These are phyloP conservation scores for Fusarium nematophilum DNA, from an alignment of 2,329 filamentous ascomycete genomes.

Conservation along the genomic window DNA sequence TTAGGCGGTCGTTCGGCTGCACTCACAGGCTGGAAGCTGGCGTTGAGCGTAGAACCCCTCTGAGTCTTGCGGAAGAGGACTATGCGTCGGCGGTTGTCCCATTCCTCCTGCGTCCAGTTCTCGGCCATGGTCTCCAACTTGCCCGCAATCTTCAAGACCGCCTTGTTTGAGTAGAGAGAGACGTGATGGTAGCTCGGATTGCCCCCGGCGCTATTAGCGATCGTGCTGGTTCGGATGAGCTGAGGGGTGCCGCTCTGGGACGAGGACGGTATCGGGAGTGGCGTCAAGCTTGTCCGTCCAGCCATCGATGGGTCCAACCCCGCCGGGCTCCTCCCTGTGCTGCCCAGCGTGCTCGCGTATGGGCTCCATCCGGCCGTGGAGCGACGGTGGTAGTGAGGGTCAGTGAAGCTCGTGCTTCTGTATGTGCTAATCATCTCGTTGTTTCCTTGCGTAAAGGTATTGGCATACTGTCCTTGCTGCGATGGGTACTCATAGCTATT, in stretches of 20 bases:
- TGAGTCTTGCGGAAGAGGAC: constrained; percentile 90
- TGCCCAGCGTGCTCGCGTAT: constrained; percentile 55
- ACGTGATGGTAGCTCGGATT: constrained; percentile 77
- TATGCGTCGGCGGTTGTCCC: constrained; percentile 80
- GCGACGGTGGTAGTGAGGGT: constrained; percentile 59
- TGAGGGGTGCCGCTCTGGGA: constrained; percentile 54
- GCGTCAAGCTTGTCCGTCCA: constrained; percentile 58
- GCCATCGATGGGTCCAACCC: constrained; percentile 58
- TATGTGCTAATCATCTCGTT: constrained; percentile 68
- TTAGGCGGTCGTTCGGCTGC: constrained; percentile 83
- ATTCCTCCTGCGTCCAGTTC: constrained; percentile 86
- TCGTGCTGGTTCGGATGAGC: constrained; percentile 68
- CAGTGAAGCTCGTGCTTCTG: constrained; percentile 62
- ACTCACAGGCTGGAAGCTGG: constrained; percentile 82
- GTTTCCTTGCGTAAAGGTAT: constrained; percentile 54
- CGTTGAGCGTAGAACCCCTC: constrained; percentile 81
- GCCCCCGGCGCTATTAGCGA: constrained; percentile 52
- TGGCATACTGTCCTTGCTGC: constrained; percentile 54
- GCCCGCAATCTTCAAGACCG: constrained; percentile 84
- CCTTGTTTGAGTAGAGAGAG: constrained; percentile 85
- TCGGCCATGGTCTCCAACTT: constrained; percentile 87
- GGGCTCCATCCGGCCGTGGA: constrained; percentile 54
- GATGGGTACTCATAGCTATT: constrained; percentile 60
- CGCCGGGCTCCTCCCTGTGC: constrained; percentile 56
- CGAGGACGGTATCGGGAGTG: constrained; percentile 60